phyloP scores from a whole-genome alignment of 768 basidiomycete species.

The Leccinum olivaceopallidum region DNA sequence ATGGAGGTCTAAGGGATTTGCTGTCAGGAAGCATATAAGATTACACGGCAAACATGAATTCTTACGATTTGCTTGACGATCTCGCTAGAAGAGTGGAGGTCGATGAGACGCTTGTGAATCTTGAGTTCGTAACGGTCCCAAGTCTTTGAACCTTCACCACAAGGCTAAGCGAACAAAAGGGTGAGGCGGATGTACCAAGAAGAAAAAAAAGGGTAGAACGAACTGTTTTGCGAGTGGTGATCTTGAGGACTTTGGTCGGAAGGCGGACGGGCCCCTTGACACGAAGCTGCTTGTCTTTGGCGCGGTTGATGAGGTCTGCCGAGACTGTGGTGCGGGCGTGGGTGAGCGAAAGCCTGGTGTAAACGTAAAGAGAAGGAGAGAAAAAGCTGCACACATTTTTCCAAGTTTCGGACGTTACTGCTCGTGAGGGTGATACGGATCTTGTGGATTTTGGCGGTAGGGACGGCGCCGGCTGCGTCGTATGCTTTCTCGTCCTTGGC shows the following conservation, averaged over 20 bases:
- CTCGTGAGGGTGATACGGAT: slow-evolving; percentile 98
- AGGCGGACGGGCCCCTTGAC: slow-evolving; percentile 99
- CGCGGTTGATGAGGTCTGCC: slow-evolving; percentile 93
- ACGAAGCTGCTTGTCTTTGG: slow-evolving; percentile 99
- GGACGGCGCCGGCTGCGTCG: slow-evolving; percentile 89
- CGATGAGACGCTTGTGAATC: slow-evolving; percentile 99
- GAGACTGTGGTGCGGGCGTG: slow-evolving; percentile 64
- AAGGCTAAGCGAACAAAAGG: slow-evolving; percentile 58
- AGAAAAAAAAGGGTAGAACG: slow-evolving; percentile 35
- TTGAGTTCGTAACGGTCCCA: slow-evolving; percentile 99
- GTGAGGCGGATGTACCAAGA: background rate
- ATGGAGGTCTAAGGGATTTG: slow-evolving; percentile 77
- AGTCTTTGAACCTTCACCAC: slow-evolving; percentile 99
- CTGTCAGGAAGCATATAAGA: slow-evolving; percentile 6
- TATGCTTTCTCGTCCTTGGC: slow-evolving; percentile 98
- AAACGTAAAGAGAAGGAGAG: background rate
- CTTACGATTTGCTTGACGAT: slow-evolving; percentile 99
- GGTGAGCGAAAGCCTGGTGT: background rate
- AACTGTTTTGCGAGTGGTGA: slow-evolving; percentile 99
- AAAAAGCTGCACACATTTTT: slow-evolving; percentile 75
- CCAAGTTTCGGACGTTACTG: slow-evolving; percentile 96
- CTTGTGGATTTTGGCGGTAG: slow-evolving; percentile 94
- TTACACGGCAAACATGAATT: slow-evolving; percentile 14
- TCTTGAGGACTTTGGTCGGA: slow-evolving; percentile 98
- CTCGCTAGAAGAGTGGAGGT: slow-evolving; percentile 97